Evolutionary conservation across 768 basidiomycete genomes (phyloP), one percentile per base, ranked within the genome.

Genomic region (Hydnomerulius pinastri): DNA sequence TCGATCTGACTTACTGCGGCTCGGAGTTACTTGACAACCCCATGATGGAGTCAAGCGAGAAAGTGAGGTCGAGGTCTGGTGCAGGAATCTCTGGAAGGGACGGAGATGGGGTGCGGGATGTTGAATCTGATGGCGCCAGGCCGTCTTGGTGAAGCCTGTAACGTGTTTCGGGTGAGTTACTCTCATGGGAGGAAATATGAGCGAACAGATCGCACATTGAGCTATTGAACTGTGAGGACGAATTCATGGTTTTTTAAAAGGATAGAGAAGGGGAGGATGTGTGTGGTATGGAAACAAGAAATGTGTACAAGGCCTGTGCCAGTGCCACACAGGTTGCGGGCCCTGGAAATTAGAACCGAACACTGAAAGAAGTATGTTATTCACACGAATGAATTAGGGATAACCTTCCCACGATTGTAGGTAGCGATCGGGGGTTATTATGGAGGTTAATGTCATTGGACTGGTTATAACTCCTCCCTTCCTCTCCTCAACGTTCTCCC

Each of bases 41-140:
- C 60, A 81, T 60, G 57, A 83, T 77, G 35, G 70, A 68, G 43
- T 69, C 62, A 20, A 77, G 62, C 27, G 76, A 72, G 51, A 72
- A 54, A 43, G 81, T 76, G 36, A 75, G 65, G 51, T 73, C 73
- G 53, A 81, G 67, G 48, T 76, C 73, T 41, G 73, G 48, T 17
- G 67, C 61, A 43, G 82, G 82, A 54, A 86, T 82, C 54, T 81
- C 77, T 53, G 83, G 82, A 46, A 75, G 65, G 20, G 64, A 48
- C 46, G 70, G 72, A 50, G 69, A 70, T 49, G 71, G 59, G 0
- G 67, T 56, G 50, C 61, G 67, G 51, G 56, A 53, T 28, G 59
- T 38, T 48, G 44, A 48, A 37, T 25, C 43, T 5, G 60, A 55
- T 24, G 59, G 57, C 45, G 54, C 55, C 40, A 64, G 54, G 53